Evolutionary conservation across 257 asterid species (phyloP).

Genomic region (Fraxinus anomala): DNA sequence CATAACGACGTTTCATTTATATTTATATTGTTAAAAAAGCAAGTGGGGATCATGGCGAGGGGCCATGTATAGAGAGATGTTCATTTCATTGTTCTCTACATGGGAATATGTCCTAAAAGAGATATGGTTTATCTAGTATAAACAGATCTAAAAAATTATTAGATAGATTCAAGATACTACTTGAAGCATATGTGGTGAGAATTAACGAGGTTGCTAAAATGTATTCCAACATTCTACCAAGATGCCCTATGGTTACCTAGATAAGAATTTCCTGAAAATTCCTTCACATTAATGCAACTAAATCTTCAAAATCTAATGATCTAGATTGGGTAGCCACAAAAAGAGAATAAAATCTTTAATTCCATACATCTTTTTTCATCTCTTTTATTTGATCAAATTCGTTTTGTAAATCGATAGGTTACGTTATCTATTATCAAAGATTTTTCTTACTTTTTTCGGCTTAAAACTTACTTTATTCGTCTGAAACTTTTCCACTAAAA

Average conservation of each 20-base stretch:
- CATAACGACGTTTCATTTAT: not conserved
- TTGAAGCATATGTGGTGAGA: not conserved
- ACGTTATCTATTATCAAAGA: not conserved
- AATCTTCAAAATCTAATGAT: not conserved
- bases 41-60: no score
- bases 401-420: not conserved
- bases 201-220: not conserved
- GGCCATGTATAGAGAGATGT: not conserved
- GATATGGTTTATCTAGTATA: not conserved
- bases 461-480: not conserved
- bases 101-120: not conserved
- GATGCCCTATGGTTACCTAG: not conserved
- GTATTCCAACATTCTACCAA: constrained; percentile 3
- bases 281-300: not conserved
- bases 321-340: not conserved
- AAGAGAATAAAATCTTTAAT: constrained; percentile 22
- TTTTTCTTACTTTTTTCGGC: not conserved
- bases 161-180: not conserved
- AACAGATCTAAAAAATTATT: not conserved
- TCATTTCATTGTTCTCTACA: not conserved
- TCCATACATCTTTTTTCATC: not conserved
- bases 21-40: not conserved
- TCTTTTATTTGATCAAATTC: not conserved
- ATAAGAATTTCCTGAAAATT: constrained; percentile 10
- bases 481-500: not conserved